A percentile compares a stretch with the other conserved stretches of the same genome.
phyloP scores from a whole-genome alignment of 441 rosid species.

The Kokia cookei region DNA sequence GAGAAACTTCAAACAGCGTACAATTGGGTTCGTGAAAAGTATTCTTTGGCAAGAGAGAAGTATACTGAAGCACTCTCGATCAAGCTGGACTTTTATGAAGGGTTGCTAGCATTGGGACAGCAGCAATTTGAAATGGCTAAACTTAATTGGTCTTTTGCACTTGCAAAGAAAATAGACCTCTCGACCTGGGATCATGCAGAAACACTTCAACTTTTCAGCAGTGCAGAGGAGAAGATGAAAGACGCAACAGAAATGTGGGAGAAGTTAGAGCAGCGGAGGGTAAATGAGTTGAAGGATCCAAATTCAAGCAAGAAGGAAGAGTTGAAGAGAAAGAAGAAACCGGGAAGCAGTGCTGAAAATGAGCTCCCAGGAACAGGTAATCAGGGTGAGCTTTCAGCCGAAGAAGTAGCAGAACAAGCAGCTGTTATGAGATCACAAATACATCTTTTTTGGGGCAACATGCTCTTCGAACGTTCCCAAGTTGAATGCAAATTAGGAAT shows the following conservation, averaged over 20 bases:
- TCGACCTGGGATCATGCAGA: slow-evolving; percentile 67
- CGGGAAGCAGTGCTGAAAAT: slow-evolving; percentile 40
- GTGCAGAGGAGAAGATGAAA: slow-evolving; percentile 92
- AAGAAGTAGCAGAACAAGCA: slow-evolving; percentile 93
- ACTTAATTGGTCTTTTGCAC: slow-evolving; percentile 82
- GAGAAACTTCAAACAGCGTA: slow-evolving; percentile 78
- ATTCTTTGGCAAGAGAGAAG: slow-evolving; percentile 69
- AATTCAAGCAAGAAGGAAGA: slow-evolving; percentile 72
- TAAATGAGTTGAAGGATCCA: slow-evolving; percentile 63
- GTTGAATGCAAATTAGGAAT: slow-evolving; percentile 80
- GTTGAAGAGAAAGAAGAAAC: slow-evolving; percentile 68
- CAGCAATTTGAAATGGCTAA: slow-evolving; percentile 98
- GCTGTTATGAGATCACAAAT: slow-evolving; percentile 95
- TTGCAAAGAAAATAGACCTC: slow-evolving; percentile 73
- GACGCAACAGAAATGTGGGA: slow-evolving; percentile 95
- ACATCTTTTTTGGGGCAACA: slow-evolving; percentile 96
- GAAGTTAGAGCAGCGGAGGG: slow-evolving; percentile 81
- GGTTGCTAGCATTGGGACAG: slow-evolving; percentile 83
- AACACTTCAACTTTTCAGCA: slow-evolving; percentile 64
- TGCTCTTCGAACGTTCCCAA: slow-evolving; percentile 92
- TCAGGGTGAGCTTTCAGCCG: slow-evolving; percentile 49
- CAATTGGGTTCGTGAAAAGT: slow-evolving; percentile 79
- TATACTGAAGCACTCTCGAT: slow-evolving; percentile 72
- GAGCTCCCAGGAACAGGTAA: slow-evolving; percentile 35
- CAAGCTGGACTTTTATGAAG: slow-evolving; percentile 92